Conservation (phyloP, 805 yeast species). For the Saccharomyces paradoxus region DNA sequence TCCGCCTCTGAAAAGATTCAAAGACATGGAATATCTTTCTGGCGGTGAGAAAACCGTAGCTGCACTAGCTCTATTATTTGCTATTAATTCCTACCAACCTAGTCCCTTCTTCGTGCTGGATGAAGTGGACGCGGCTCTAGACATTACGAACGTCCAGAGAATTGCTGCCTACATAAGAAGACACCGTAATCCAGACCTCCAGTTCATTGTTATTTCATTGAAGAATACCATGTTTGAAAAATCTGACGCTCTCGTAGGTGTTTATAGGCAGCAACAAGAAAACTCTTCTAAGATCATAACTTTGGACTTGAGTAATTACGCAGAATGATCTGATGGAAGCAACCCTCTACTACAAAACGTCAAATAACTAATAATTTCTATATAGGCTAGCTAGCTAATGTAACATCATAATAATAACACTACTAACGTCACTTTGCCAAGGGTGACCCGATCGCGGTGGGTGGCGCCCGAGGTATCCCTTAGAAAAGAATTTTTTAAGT, state of each 20-base stretch:
- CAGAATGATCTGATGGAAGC: constrained; percentile 26
- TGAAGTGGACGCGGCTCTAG: constrained; percentile 97
- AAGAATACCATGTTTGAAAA: constrained; percentile 81
- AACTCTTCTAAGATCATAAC: constrained; percentile 70
- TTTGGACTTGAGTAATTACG: constrained; percentile 58
- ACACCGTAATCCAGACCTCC: constrained; percentile 70
- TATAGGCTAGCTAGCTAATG: background rate
- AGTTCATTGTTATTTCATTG: constrained; percentile 86
- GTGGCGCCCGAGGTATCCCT: background rate
- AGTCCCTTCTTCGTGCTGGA: constrained; percentile 94
- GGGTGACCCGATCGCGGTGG: background rate
- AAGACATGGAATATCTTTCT: constrained; percentile 84
- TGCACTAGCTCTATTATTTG: constrained; percentile 84
- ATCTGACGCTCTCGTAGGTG: constrained; percentile 88
- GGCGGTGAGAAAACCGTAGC: constrained; percentile 98
- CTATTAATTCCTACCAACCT: constrained; percentile 83
- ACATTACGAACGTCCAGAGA: constrained; percentile 74
- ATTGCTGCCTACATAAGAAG: constrained; percentile 79
- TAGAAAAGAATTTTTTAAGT: background rate
- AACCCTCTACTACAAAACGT: background rate
- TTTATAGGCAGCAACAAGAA: constrained; percentile 69
- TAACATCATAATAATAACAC: background rate
- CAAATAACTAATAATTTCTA: background rate
- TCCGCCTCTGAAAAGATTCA: constrained; percentile 91
- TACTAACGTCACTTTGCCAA: background rate